phyloP scores from a whole-genome alignment of 768 basidiomycete genomes.

The Boletus subcaerulescens region DNA sequence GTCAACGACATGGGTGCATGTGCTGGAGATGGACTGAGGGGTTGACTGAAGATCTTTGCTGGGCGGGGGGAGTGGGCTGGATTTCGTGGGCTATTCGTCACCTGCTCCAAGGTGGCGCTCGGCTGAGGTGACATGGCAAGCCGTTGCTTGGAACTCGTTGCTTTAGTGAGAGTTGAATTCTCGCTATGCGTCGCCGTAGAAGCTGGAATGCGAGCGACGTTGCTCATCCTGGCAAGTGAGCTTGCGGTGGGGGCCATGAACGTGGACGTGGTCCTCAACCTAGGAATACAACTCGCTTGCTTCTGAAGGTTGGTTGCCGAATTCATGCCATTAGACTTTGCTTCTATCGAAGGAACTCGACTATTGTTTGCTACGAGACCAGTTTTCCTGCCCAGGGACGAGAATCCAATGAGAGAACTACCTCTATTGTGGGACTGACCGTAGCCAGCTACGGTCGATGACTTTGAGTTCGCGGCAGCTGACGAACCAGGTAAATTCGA shows the following conservation, averaged over 20 bases:
- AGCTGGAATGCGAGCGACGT: slow-evolving; percentile 24
- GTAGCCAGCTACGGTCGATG: slow-evolving; percentile 18
- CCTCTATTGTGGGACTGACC: slow-evolving; percentile 13
- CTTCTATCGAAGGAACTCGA: slow-evolving; percentile 28
- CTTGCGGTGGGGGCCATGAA: slow-evolving; percentile 75
- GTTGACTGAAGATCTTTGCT: slow-evolving; percentile 51
- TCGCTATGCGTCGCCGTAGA: slow-evolving; percentile 13
- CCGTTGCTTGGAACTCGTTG: slow-evolving; percentile 13
- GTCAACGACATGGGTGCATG: slow-evolving; percentile 30
- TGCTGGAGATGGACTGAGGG: slow-evolving; percentile 35
- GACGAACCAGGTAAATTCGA: slow-evolving; percentile 12
- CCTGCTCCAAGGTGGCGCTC: slow-evolving; percentile 27
- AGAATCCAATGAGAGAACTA: slow-evolving; percentile 26
- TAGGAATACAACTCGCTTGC: slow-evolving; percentile 8
- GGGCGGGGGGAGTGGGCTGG: slow-evolving; percentile 15
- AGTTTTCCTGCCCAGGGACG: slow-evolving; percentile 40
- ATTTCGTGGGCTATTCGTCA: slow-evolving; percentile 33
- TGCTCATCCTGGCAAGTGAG: slow-evolving; percentile 59
- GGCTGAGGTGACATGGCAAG: slow-evolving; percentile 12
- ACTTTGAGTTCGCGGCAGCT: slow-evolving; percentile 9
- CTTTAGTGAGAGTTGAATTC: slow-evolving; percentile 12
- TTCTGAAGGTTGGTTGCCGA: slow-evolving; percentile 9
- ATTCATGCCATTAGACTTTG: slow-evolving; percentile 19
- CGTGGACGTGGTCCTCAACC: slow-evolving; percentile 41
- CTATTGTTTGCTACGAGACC: slow-evolving; percentile 22